Conservation (phyloP, 2,329 filamentous ascomycete genomes). For the Fusarium hainanense region DNA sequence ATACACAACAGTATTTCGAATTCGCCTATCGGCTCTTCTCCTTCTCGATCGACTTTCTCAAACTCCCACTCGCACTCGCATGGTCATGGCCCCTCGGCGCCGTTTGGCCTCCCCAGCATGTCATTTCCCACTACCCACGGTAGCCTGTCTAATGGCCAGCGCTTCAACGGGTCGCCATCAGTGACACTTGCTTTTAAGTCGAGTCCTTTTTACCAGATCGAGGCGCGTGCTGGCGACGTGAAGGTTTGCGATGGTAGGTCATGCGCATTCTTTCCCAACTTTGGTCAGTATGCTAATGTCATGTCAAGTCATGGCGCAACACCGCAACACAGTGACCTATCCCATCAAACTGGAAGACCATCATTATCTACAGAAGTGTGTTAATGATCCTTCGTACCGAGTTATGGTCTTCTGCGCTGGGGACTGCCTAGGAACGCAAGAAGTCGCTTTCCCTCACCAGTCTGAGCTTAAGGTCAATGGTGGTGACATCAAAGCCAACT, state of each 20-base stretch:
- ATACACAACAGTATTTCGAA: constrained; percentile 52
- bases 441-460: constrained; percentile 91
- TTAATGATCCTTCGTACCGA: constrained; percentile 70
- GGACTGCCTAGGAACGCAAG: constrained; percentile 71
- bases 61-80: constrained; percentile 9
- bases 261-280: not conserved
- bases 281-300: constrained; percentile 13
- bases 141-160: constrained; percentile 37
- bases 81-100: constrained; percentile 18
- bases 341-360: constrained; percentile 62
- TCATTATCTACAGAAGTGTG: constrained; percentile 65
- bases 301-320: constrained; percentile 64
- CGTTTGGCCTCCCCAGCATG: constrained; percentile 34
- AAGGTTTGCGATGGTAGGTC: constrained; percentile 78
- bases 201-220: constrained; percentile 86
- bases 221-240: constrained; percentile 71
- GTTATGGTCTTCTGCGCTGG: constrained; percentile 87
- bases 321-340: constrained; percentile 61
- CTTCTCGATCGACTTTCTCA: constrained; percentile 32
- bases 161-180: constrained; percentile 32
- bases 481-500: constrained; percentile 89
- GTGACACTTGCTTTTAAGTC: constrained; percentile 63
- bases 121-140: constrained; percentile 34
- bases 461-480: constrained; percentile 92
- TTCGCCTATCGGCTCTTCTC: constrained; percentile 37